Evolutionary conservation across 116 monocot species (phyloP).

Genomic region (Papilionanthe hybrid): DNA sequence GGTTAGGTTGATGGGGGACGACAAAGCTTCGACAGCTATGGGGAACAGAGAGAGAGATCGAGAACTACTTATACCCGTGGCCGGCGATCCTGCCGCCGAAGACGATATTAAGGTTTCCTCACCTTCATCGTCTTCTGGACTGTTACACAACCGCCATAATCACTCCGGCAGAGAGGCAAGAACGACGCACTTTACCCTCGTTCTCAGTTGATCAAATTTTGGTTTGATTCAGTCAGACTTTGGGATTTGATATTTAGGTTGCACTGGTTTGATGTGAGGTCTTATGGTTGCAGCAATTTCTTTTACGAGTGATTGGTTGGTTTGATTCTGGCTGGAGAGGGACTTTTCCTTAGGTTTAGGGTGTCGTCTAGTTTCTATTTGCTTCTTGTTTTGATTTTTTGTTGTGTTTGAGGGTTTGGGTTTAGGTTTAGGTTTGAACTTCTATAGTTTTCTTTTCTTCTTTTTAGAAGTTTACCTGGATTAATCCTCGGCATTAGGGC

Average conservation of each 20-base stretch:
- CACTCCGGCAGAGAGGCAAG: conserved; percentile 63
- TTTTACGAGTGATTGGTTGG: background rate
- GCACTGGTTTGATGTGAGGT: background rate
- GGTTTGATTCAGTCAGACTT: background rate
- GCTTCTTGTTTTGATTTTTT: too few species aligned
- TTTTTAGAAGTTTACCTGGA: background rate
- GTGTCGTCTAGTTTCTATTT: background rate
- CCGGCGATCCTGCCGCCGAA: conserved; percentile 17
- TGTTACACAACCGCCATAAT: conserved; percentile 19
- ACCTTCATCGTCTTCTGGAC: conserved; percentile 18
- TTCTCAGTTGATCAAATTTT: background rate
- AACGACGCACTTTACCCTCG: background rate
- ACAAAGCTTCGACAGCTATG: conserved; percentile 21
- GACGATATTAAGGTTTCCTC: conserved; percentile 33
- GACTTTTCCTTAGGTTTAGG: background rate
- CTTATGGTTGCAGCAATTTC: background rate
- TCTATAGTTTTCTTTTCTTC: background rate
- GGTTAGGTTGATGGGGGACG: conserved; percentile 27
- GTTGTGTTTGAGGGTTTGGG: background rate
- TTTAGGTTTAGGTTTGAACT: background rate
- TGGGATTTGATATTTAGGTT: background rate
- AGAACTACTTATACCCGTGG: conserved; percentile 65
- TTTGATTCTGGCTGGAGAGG: background rate
- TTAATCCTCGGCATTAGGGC: background rate
- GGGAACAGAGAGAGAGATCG: conserved; percentile 47